A percentile compares a stretch with the other conserved stretches of the same genome.
Conservation (phyloP, 192 early-diverging fungal genomes). For the Coemansia sp. region DNA sequence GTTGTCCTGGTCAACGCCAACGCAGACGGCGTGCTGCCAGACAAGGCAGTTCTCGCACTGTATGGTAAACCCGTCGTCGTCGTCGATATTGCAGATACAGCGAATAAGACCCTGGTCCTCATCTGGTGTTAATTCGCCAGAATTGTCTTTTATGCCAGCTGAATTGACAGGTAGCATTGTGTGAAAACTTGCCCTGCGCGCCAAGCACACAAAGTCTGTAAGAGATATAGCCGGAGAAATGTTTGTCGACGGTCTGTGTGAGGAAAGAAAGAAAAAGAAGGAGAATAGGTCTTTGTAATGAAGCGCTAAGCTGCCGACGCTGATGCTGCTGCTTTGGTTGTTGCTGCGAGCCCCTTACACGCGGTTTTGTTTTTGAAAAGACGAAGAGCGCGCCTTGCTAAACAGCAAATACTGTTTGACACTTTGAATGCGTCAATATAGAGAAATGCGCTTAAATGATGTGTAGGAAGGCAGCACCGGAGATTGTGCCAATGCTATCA, state of each 20-base stretch:
- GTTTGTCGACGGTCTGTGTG: not conserved
- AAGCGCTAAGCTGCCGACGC: too few relatives aligned
- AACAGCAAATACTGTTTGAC: too few relatives aligned
- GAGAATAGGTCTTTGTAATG: not conserved
- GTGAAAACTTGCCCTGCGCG: not conserved
- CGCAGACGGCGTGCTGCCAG: constrained; percentile 95
- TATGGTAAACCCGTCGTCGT: constrained; percentile 97
- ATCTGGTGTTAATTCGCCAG: constrained; percentile 50
- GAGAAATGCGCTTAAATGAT: too few relatives aligned
- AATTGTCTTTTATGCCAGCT: constrained; percentile 19
- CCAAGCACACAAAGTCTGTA: not conserved
- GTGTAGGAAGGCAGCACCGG: too few relatives aligned
- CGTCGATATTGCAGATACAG: constrained; percentile 85
- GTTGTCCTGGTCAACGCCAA: constrained; percentile 65
- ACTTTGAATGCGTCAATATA: too few relatives aligned
- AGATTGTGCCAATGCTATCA: too few relatives aligned
- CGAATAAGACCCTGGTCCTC: constrained; percentile 87
- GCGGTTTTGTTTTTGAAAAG: too few relatives aligned
- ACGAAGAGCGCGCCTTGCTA: too few relatives aligned
- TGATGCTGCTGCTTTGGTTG: not conserved
- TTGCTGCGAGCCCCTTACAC: too few relatives aligned
- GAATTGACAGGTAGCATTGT: constrained; percentile 28
- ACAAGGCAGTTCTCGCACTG: constrained; percentile 92
- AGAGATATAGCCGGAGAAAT: not conserved
- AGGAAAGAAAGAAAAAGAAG: not conserved